Conservation (phyloP, 2,329 filamentous ascomycete genomes). For the Nakataea oryzae region DNA sequence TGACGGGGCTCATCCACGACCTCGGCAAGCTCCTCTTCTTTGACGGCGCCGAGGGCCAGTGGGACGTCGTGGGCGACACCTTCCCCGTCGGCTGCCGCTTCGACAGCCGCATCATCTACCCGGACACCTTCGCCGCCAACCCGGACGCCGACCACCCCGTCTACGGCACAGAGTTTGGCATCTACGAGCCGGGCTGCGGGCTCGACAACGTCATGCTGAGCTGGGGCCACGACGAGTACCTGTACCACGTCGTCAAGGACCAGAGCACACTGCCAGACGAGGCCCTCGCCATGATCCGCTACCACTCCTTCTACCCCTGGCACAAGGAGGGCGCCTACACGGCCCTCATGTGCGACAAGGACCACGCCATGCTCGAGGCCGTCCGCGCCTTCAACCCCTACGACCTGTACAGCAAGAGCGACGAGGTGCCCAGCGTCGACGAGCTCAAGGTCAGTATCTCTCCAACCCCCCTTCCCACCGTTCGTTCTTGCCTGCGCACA, state of each 20-base stretch:
- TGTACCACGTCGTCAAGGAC: slow-evolving; percentile 78
- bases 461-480: no score
- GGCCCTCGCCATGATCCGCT: slow-evolving; percentile 84
- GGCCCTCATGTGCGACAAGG: slow-evolving; percentile 76
- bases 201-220: slow-evolving; percentile 81
- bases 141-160: slow-evolving; percentile 61
- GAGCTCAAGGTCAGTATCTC: slow-evolving; percentile 60
- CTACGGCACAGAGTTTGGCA: slow-evolving; percentile 67
- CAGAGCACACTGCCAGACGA: slow-evolving; percentile 71
- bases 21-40: slow-evolving; percentile 73
- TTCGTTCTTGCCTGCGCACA: not conserved
- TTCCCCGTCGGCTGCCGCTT: slow-evolving; percentile 72
- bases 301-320: slow-evolving; percentile 92
- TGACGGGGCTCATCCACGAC: slow-evolving; percentile 69
- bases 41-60: slow-evolving; percentile 76
- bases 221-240: slow-evolving; percentile 84
- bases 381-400: slow-evolving; percentile 86
- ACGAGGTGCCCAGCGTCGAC: slow-evolving; percentile 65
- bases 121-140: slow-evolving; percentile 66
- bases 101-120: slow-evolving; percentile 69
- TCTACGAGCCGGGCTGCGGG: slow-evolving; percentile 70
- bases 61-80: slow-evolving; percentile 86
- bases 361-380: slow-evolving; percentile 68
- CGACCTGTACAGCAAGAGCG: slow-evolving; percentile 85
- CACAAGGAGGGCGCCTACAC: slow-evolving; percentile 71